A percentile compares a stretch with the other conserved stretches of the same genome.
These are phyloP conservation scores for Chlorella sp. DNA, from an alignment of 139 green algal species.

Conservation along the genomic window DNA sequence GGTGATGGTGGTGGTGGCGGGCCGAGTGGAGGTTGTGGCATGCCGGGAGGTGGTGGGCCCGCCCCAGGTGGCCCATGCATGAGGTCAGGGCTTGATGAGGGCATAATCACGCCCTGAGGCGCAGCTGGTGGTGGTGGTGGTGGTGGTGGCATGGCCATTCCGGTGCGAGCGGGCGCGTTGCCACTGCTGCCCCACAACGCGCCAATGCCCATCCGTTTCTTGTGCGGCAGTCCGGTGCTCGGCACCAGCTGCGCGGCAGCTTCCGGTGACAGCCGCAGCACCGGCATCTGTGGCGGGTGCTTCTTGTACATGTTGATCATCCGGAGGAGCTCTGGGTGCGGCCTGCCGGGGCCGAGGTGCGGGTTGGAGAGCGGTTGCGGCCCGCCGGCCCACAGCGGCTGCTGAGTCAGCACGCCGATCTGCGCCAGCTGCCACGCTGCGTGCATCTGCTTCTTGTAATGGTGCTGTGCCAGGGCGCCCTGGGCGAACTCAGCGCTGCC, in stretches of 20 bases:
- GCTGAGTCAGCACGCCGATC: background rate
- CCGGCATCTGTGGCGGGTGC: background rate
- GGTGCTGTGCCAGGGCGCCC: background rate
- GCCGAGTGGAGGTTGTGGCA: background rate
- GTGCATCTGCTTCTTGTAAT: background rate
- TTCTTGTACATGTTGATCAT: background rate
- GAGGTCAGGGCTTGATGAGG: too few relatives aligned
- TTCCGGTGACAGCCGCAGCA: background rate
- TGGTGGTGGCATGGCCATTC: too few relatives aligned
- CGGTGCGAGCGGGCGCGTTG: too few relatives aligned
- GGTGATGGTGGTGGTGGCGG: too few relatives aligned
- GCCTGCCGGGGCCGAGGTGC: background rate
- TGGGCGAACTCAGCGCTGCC: too few relatives aligned
- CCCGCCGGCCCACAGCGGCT: background rate
- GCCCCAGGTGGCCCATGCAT: background rate
- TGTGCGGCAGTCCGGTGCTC: too few relatives aligned
- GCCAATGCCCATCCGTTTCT: too few relatives aligned
- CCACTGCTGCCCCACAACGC: too few relatives aligned
- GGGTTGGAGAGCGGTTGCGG: background rate
- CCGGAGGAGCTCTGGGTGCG: background rate
- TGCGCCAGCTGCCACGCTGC: background rate
- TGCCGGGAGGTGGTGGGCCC: background rate
- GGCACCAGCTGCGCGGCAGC: background rate
- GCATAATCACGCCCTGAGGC: too few relatives aligned
- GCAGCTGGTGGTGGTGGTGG: too few relatives aligned